Base-by-base conservation (phyloP, 331 rosid species). In the Stylosanthes scabra region DNA sequence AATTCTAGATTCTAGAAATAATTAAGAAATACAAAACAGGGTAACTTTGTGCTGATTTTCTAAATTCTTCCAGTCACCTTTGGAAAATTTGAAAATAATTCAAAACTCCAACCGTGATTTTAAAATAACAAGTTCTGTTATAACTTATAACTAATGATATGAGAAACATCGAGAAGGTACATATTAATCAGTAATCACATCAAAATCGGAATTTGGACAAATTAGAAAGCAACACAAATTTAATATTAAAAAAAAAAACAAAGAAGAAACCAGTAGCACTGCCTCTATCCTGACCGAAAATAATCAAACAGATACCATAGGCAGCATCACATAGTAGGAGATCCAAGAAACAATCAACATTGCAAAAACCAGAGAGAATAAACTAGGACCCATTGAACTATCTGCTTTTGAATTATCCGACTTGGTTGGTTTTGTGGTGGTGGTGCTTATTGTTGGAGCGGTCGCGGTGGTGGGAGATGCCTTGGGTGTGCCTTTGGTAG, bases 241-340 rank as follows among this genome's bases (percentile, higher is more conserved):
- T 5, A 49, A 49, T n/a, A 7, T 3, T 11, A 3, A 49, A 0
- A 12, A 15, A 5, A 25, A 64, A 27, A 60, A 13, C 31, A 13
- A 60, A 8, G 66, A 40, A 55, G 9, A 76, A 31, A 66, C 3
- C 16, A 11, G 47, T 6, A 72, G 96, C 92, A 87, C 90, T 85
- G 96, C 88, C 96, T 89, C 90, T 82, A 37, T 66, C 92, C 90
- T 81, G 82, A 83, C 88, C n/a, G 71, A 3, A n/a, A 9, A 56
- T 25, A 1, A 31, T 3, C 68, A 9, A 70, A 63, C 58, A 74
- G 61, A 78, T 2, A 34, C 63, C 55, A 74, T 16, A 71, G 34
- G 15, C 70, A 78, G 44, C 72, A 65, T 44, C 70, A 65, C 41
- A 20, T 25, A 58, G 20, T 68, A 61, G 8, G 76, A 78, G 69